phyloP scores from a whole-genome alignment of 179 eudicot genomes.

The Spergularia azorica region DNA sequence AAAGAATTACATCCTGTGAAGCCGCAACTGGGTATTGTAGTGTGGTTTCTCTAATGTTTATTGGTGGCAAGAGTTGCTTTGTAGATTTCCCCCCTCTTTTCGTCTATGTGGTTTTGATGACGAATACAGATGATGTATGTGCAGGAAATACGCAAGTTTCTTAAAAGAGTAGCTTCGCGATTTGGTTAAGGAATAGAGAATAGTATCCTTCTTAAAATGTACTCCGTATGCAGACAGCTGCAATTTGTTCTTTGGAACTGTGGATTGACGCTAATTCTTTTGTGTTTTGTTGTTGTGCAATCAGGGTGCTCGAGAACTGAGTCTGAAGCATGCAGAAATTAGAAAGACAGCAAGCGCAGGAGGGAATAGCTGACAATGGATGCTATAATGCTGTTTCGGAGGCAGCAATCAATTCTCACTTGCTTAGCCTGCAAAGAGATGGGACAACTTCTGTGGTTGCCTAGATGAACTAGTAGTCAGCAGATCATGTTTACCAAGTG shows the following conservation, averaged over 20 bases:
- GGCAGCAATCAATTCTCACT: constrained; percentile 10
- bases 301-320: constrained; percentile 55
- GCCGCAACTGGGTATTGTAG: no score
- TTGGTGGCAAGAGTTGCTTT: no score
- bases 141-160: no score
- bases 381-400: constrained; percentile 1
- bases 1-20: no score
- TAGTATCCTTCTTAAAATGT: no score
- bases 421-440: constrained; percentile 9
- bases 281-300: background rate
- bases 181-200: no score
- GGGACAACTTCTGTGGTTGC: constrained; percentile 10
- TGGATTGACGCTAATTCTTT: background rate
- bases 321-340: constrained; percentile 53
- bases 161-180: no score
- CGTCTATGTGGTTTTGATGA: no score
- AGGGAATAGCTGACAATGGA: constrained; percentile 36
- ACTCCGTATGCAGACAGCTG: no score
- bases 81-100: no score
- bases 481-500: constrained; percentile 24
- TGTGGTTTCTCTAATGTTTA: no score
- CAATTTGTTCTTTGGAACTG: background rate
- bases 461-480: constrained; percentile 9
- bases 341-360: constrained; percentile 42
- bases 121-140: no score